Evolutionary conservation across 495 filamentous ascomycete genomes (phyloP).

Genomic region (Penicillium fimorum): DNA sequence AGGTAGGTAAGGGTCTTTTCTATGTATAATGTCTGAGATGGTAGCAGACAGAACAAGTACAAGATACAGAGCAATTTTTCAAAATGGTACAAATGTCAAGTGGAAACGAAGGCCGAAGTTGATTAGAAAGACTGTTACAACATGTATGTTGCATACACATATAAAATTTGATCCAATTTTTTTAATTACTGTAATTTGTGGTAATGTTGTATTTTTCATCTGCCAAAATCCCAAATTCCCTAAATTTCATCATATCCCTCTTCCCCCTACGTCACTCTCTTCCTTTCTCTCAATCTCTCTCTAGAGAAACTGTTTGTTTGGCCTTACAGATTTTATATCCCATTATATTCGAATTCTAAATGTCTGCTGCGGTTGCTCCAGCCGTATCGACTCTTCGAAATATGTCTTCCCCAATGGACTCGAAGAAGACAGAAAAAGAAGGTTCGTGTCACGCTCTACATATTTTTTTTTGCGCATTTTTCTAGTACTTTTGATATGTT

Average conservation of each 20-base stretch:
- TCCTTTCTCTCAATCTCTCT: conserved; percentile 18
- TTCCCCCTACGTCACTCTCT: conserved; percentile 32
- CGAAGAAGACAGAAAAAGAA: conserved; percentile 48
- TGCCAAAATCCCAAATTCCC: conserved; percentile 13
- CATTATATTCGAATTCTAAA: conserved; percentile 17
- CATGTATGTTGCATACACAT: neutral
- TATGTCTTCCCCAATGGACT: conserved; percentile 47
- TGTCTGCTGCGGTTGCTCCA: conserved; percentile 51
- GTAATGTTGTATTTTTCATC: conserved; percentile 5
- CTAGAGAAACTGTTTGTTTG: conserved; percentile 16
- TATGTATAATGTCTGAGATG: neutral
- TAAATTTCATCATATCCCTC: conserved; percentile 21
- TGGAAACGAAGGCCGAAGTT: neutral
- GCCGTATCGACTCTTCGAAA: conserved; percentile 35
- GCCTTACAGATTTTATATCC: conserved; percentile 6
- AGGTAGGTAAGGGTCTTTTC: neutral
- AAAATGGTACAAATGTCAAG: no score
- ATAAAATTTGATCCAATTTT: neutral
- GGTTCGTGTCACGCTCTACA: conserved; percentile 20
- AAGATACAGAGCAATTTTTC: neutral
- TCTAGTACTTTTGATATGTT: conserved; percentile 8
- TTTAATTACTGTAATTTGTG: conserved; percentile 2
- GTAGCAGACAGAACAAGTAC: neutral
- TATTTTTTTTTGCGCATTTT: conserved; percentile 3
- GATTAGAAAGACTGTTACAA: neutral